These are phyloP conservation scores for Patellifolia procumbens DNA, from an alignment of 179 eudicot genomes.

Conservation along the genomic window DNA sequence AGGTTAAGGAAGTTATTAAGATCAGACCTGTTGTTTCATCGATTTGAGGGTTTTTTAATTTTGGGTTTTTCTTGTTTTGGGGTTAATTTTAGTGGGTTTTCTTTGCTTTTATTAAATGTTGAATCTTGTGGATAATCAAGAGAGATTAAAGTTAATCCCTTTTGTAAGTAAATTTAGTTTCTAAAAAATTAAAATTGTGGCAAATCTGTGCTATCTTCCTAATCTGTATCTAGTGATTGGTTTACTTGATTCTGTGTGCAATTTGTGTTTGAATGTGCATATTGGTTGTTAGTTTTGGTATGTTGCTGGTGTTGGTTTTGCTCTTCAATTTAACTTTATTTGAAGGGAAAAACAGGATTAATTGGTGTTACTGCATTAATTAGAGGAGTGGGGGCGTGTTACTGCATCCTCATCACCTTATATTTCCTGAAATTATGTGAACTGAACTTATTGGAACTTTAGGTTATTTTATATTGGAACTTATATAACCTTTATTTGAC, in stretches of 20 bases:
- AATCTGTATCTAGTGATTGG: background rate
- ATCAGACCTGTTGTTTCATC: conserved; percentile 26
- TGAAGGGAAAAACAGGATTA: background rate
- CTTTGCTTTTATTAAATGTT: background rate
- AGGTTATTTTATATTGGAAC: no score
- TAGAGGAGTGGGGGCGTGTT: no score
- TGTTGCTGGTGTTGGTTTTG: background rate
- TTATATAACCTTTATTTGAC: no score
- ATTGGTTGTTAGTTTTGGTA: background rate
- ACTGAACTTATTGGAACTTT: no score
- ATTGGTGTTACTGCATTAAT: background rate
- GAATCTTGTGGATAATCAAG: background rate
- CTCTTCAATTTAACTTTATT: no score
- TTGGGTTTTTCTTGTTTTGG: conserved; percentile 19
- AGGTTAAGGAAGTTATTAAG: conserved; percentile 17
- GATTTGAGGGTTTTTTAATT: conserved; percentile 23
- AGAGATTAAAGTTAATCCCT: background rate
- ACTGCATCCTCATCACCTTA: no score
- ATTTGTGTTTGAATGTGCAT: background rate
- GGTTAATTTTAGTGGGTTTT: conserved; percentile 15
- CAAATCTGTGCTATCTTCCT: background rate
- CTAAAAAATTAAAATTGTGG: background rate
- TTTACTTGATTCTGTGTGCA: background rate
- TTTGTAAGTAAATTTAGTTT: conserved; percentile 4
- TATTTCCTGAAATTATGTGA: no score